Base-by-base conservation (phyloP, 805 yeast species). In the Candida hispaniensis region DNA sequence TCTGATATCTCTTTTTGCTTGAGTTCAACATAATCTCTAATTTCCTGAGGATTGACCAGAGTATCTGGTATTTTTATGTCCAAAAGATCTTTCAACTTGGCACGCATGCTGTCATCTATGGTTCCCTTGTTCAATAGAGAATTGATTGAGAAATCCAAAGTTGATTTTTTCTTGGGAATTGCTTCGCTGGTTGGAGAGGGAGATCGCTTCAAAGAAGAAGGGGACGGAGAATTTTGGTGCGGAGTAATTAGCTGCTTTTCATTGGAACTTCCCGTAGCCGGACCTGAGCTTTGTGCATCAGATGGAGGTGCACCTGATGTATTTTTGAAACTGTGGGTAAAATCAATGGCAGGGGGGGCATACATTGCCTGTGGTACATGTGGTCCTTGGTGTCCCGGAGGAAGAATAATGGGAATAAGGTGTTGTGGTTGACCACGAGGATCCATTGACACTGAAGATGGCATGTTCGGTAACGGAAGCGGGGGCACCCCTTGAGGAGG, bases 281-380 rank as follows among this genome's bases (percentile, higher is more conserved):
- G n/a, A n/a, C n/a, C n/a, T n/a, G n/a, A n/a, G n/a, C n/a, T n/a
- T n/a, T n/a, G n/a, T n/a, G n/a, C n/a, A n/a, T 15, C 28, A 13
- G 11, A 19, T 16, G 27, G 26, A 7, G 28, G 20, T 3, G 34
- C 27, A 1, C 38, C 26, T 13, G 34, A 18, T 5, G 30, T 14
- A 16, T 43, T 30, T 13, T 48, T 39, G 41, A 56, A 61, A 40
- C 61, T 53, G 10, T 60, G 51, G 0, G 66, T 61, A 43, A 61
- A 61, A 39, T 61, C 66, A 29, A 61, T 55, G 2, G 64, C 61
- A 4, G 61, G 60, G 7, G 61, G 61, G 1, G 45, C 43, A 20
- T 45, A 48, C 14, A 34, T 40, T 12, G 38, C 39, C 13, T 32
- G 34, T 7, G 30, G 24, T 4, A 28, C 29, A 4, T 25, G 36